Evolutionary conservation across 306 rosid genomes (phyloP).

Genomic region (Cucurbita moschata): DNA sequence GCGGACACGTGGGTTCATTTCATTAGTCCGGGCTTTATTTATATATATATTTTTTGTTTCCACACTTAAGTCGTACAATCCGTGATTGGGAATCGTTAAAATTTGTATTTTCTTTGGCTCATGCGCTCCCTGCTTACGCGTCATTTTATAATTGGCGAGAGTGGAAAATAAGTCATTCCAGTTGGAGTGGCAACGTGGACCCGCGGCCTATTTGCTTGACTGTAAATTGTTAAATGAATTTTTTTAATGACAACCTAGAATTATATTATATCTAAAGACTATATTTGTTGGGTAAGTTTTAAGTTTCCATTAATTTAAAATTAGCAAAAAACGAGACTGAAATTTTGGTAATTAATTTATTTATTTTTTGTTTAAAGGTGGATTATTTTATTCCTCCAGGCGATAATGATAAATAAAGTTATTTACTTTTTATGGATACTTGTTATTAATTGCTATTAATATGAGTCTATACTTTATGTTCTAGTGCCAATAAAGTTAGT

Average conservation of each 20-base stretch:
- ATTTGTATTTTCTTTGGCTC: not conserved
- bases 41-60: not conserved
- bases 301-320: not conserved
- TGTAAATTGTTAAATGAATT: not conserved
- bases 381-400: not conserved
- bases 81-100: not conserved
- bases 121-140: not conserved
- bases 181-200: not conserved
- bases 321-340: too few species aligned
- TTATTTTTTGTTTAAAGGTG: not conserved
- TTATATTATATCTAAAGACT: not conserved
- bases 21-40: not conserved
- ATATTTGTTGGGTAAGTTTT: not conserved
- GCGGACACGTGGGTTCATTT: not conserved
- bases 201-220: not conserved
- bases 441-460: too few species aligned
- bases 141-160: not conserved
- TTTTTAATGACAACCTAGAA: not conserved
- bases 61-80: not conserved
- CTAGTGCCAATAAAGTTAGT: too few species aligned
- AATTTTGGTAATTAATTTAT: not conserved
- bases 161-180: not conserved
- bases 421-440: too few species aligned
- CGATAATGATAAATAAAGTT: not conserved
- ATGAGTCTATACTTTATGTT: too few species aligned